Evolutionary conservation across 805 yeast genomes (phyloP), one percentile per base, ranked within the genome.

Genomic region (Metschnikowia amazonensis): DNA sequence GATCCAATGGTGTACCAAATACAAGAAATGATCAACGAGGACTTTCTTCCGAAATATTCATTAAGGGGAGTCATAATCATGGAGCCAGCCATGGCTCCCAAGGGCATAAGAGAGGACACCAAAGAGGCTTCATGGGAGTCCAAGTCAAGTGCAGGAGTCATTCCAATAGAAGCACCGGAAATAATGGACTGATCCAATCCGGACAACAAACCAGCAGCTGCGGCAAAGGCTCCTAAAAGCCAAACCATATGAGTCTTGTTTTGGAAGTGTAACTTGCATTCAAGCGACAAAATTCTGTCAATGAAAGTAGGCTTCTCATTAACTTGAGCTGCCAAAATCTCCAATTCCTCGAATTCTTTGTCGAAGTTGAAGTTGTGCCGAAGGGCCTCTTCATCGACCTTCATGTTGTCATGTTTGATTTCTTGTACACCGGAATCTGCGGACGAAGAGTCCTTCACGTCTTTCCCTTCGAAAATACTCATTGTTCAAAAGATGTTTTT

Each of bases 151-250:
- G 67, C 70, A 1, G 60, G 59, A 13, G 64, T 67, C 74, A 81
- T 73, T 18, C 77, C 76, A 44, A 77, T 67, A 27, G 72, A 66
- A 2, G 87, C 87, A 58, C 86, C 87, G 23, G 81, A 73, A 48
- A 82, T 82, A 33, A 81, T 70, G 16, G 84, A 79, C 67, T 82
- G 87, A 63, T 82, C 88, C 38, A 81, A 64, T 52, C 87, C 87
- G 11, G 85, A 79, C 43, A 82, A 74, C 45, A 81, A 59, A 43
- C 88, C 88, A 24, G 83, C 86, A 48, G 77, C 72, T 5, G 84
- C 75, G 5, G 85, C 83, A 53, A 81, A 80, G 13, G 58, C 59
- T 17, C 83, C 86, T 39, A 81, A 64, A 52, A 76, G 62, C 45
- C 62, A 59, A 23, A 74, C 76, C 61, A 57, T 56, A 56, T 73